A percentile compares a stretch with the other conserved stretches of the same genome.
Conservation (phyloP, 179 eudicot species). For the Spergularia azorica region DNA sequence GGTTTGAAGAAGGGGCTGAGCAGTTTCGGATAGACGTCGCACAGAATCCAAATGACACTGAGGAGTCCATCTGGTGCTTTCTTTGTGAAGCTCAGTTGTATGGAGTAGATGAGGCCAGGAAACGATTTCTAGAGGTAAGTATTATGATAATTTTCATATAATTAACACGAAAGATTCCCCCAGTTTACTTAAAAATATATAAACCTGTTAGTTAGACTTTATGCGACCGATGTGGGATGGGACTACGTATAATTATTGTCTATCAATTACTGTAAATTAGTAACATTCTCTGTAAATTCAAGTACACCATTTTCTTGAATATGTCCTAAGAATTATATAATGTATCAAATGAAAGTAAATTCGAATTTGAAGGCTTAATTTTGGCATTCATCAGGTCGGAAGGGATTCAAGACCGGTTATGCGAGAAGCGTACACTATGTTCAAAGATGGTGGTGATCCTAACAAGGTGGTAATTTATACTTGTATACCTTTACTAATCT, state of each 20-base stretch:
- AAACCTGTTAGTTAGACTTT: too few species aligned
- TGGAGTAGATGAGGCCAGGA: constrained; percentile 37
- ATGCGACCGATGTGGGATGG: too few species aligned
- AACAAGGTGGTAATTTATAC: constrained; percentile 50
- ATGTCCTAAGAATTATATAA: too few species aligned
- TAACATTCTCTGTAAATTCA: too few species aligned
- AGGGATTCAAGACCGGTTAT: constrained; percentile 83
- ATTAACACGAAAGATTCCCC: too few species aligned
- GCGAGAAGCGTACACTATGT: constrained; percentile 72
- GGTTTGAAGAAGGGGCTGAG: constrained; percentile 41
- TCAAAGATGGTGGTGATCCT: constrained; percentile 88
- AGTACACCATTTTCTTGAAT: too few species aligned
- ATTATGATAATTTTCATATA: background rate
- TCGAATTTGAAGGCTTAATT: background rate
- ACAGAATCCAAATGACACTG: constrained; percentile 42
- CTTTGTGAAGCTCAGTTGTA: constrained; percentile 43
- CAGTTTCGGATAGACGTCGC: constrained; percentile 40
- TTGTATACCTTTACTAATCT: too few species aligned
- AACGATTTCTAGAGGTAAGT: constrained; percentile 34
- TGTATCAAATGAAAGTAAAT: too few species aligned
- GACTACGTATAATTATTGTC: too few species aligned
- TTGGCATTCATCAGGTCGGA: constrained; percentile 52
- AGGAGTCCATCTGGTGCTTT: constrained; percentile 44
- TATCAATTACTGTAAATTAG: too few species aligned
- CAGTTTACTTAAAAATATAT: too few species aligned